Base-by-base conservation (phyloP, 257 asterid genomes). In the Misopates orontium region DNA sequence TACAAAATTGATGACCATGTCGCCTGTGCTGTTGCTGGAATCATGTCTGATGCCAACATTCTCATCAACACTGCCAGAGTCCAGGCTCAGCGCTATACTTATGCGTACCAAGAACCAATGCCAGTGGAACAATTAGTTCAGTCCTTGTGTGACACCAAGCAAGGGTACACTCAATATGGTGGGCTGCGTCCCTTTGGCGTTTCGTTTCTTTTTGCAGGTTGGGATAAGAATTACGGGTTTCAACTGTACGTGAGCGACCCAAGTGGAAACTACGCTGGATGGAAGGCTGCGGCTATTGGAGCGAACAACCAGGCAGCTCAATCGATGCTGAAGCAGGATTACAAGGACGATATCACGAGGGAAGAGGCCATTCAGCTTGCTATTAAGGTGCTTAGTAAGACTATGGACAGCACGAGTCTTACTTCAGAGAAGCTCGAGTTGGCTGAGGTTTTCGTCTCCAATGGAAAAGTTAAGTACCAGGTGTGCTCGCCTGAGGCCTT, bases 231-330 rank as follows among this genome's bases (percentile, higher is more conserved):
- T 78, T 90, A 85, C 7, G 97, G 95, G 5, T 90, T 90, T 63
- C 97, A 90, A 87, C 97, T 90, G 10, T 90, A 86, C 81, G 84
- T 90, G 97, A 90, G 97, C 10, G 97, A 90, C 66, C 97, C 97
- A 8, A 90, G 97, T 84, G 97, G 97, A 54, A 90, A 90, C 71
- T 90, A 84, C 64, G 85, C 90, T 61, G 97, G 97, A 21, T 90
- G 96, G 97, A 90, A 90, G 68, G 96, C 97, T 17, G 95, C 97
- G 36, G 96, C 96, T 41, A 86, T 90, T 36, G 97, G 97, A 44
- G 96, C 96, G 50, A 90, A 90, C 72, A 86, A 88, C 63, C 95
- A 90, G 77, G 97, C 97, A 2, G 96, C 97, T 61, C 97, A 90
- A 56, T 90, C 96, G 5, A 90, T 88, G 79, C 85, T 90, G 40